Evolutionary conservation across 345 rosid species (phyloP), one percentile per base, ranked within the genome.

Genomic region (Murraya koenigii): DNA sequence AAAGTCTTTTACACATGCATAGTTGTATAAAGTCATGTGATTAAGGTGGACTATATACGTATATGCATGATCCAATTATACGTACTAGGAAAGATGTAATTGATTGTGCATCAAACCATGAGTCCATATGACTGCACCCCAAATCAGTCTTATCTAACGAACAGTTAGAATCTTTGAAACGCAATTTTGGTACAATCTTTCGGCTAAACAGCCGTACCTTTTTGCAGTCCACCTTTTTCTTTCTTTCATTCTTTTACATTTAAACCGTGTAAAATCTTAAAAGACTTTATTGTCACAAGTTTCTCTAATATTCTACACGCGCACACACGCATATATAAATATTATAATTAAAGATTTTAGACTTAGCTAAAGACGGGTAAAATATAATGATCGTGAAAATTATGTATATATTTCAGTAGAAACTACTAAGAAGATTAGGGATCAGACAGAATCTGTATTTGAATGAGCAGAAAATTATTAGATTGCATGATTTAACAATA

Each of bases 311-410:
- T 11, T 41, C 47, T 4, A 38, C 8, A 38, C 0, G 8, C 0
- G 2, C 1, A 2, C 49, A 0, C 49, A 0, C 47, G 0, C 14
- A n/a, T n/a, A n/a, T n/a, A n/a, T n/a, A n/a, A n/a, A n/a, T n/a
- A n/a, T n/a, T n/a, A n/a, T n/a, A n/a, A n/a, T n/a, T n/a, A n/a
- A n/a, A n/a, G n/a, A n/a, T n/a, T n/a, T n/a, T n/a, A n/a, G n/a
- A n/a, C n/a, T n/a, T n/a, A n/a, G n/a, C n/a, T n/a, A n/a, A n/a
- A n/a, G n/a, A n/a, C n/a, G n/a, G n/a, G n/a, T n/a, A n/a, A n/a
- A n/a, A n/a, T n/a, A n/a, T n/a, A n/a, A n/a, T n/a, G n/a, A n/a
- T n/a, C n/a, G n/a, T n/a, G n/a, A n/a, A n/a, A n/a, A n/a, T n/a
- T n/a, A n/a, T n/a, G n/a, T n/a, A n/a, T n/a, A n/a, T n/a, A n/a